Conservation (phyloP, 1,284 basidiomycete species). For the Prillingera fragicola region DNA sequence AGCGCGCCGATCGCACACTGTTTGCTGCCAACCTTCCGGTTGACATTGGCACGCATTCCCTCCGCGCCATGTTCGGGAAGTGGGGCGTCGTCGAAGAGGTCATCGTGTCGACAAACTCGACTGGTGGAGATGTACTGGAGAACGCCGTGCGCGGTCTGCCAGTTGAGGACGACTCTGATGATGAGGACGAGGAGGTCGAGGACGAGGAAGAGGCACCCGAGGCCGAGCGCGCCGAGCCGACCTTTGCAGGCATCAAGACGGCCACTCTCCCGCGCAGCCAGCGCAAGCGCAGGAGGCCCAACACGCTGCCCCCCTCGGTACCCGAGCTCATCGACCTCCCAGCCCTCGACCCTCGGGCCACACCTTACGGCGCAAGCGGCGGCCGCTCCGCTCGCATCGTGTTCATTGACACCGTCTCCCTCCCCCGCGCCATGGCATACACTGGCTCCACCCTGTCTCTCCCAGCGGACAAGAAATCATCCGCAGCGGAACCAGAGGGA, state of each 20-base stretch:
- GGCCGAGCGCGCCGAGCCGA: slow-evolving; percentile 39
- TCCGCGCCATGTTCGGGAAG: slow-evolving; percentile 64
- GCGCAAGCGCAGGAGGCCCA: slow-evolving; percentile 45
- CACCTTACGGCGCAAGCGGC: slow-evolving; percentile 27
- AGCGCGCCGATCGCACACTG: slow-evolving; percentile 56
- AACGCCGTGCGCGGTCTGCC: slow-evolving; percentile 28
- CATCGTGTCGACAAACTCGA: slow-evolving; percentile 49
- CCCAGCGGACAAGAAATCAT: too few relatives aligned
- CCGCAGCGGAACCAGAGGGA: slow-evolving; percentile 54
- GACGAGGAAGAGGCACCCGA: slow-evolving; percentile 44
- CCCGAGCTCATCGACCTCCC: slow-evolving; percentile 41
- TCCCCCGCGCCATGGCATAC: slow-evolving; percentile 57
- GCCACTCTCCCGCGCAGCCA: slow-evolving; percentile 32
- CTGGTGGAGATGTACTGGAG: slow-evolving; percentile 32
- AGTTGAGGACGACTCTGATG: slow-evolving; percentile 24
- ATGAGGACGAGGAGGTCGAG: slow-evolving; percentile 45
- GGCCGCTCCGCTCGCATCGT: slow-evolving; percentile 61
- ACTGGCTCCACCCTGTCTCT: slow-evolving; percentile 37
- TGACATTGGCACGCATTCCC: slow-evolving; percentile 71
- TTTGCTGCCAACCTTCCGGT: slow-evolving; percentile 82
- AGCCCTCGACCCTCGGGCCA: slow-evolving; percentile 22
- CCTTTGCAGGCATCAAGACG: slow-evolving; percentile 53
- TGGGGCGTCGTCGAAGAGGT: slow-evolving; percentile 72
- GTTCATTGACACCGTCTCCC: slow-evolving; percentile 66
- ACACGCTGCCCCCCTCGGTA: slow-evolving; percentile 55